Conservation (phyloP, 2,329 filamentous ascomycete genomes). For the Sordariomycetes sp. region DNA sequence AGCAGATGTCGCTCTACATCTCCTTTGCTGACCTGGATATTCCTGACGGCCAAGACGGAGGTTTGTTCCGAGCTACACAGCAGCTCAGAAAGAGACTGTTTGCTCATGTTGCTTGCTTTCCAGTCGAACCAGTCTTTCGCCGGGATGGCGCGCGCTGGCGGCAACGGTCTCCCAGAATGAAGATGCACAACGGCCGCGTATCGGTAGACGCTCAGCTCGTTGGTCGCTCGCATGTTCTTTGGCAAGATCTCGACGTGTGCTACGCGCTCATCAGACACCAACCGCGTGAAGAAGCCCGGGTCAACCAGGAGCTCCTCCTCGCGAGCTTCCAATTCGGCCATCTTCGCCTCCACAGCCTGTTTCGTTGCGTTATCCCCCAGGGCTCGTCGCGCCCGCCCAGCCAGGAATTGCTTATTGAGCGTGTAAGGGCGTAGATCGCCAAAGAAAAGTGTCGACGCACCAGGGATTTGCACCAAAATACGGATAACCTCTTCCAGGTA, state of each 20-base stretch:
- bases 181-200: constrained; percentile 15
- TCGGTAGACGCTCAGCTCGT: constrained; percentile 15
- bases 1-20: too few species aligned
- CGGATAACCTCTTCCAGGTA: constrained; percentile 6
- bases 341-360: constrained; percentile 3
- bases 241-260: constrained; percentile 14
- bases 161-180: too few species aligned
- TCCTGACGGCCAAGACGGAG: too few species aligned
- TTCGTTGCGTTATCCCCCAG: constrained; percentile 4
- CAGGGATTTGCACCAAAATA: constrained; percentile 1
- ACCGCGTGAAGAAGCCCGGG: constrained; percentile 16
- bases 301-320: constrained; percentile 15
- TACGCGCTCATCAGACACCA: too few species aligned
- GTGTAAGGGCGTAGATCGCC: constrained; percentile 11
- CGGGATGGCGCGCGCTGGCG: too few species aligned
- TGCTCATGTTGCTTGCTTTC: too few species aligned
- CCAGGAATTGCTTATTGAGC: constrained; percentile 9
- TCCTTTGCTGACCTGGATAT: too few species aligned
- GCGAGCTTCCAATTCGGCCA: constrained; percentile 4
- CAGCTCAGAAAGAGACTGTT: too few species aligned
- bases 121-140: too few species aligned
- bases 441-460: constrained; percentile 8
- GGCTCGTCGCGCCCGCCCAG: constrained; percentile 2
- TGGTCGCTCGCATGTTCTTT: constrained; percentile 14
- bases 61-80: too few species aligned